Evolutionary conservation across 805 yeast species (phyloP).

Genomic region (Lipomyces sp.): DNA sequence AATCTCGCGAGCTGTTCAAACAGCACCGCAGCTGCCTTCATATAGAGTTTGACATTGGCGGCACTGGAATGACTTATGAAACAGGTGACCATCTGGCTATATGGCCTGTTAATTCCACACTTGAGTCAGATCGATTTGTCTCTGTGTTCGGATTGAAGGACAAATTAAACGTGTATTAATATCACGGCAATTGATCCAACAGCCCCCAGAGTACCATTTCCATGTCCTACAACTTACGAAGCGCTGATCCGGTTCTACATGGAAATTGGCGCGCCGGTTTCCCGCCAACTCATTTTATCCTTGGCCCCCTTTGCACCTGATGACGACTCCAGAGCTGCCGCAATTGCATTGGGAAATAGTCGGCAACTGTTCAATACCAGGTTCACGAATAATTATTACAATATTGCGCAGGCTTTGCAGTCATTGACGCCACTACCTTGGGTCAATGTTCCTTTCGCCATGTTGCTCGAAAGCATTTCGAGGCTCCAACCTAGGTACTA

Average conservation of each 20-base stretch:
- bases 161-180: too few species aligned
- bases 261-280: slow-evolving; percentile 89
- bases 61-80: slow-evolving; percentile 73
- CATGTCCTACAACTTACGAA: slow-evolving; percentile 75
- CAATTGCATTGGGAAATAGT: too few species aligned
- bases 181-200: too few species aligned
- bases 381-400: too few species aligned
- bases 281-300: slow-evolving; percentile 78
- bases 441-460: slow-evolving; percentile 64
- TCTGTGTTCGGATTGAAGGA: slow-evolving; percentile 59
- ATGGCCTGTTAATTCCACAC: slow-evolving; percentile 87
- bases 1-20: slow-evolving; percentile 71
- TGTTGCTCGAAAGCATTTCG: slow-evolving; percentile 77
- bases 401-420: too few species aligned
- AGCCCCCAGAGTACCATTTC: too few species aligned
- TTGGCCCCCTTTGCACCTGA: slow-evolving; percentile 80
- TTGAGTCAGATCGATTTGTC: slow-evolving; percentile 67
- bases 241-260: slow-evolving; percentile 81
- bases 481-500: slow-evolving; percentile 92
- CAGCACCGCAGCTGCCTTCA: slow-evolving; percentile 82
- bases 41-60: slow-evolving; percentile 80
- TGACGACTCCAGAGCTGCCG: slow-evolving; percentile 30
- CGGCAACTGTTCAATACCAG: too few species aligned
- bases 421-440: too few species aligned
- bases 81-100: slow-evolving; percentile 96